Base-by-base conservation (phyloP, 192 early-diverging fungal species). In the Gorgonomyces haynaldii region DNA sequence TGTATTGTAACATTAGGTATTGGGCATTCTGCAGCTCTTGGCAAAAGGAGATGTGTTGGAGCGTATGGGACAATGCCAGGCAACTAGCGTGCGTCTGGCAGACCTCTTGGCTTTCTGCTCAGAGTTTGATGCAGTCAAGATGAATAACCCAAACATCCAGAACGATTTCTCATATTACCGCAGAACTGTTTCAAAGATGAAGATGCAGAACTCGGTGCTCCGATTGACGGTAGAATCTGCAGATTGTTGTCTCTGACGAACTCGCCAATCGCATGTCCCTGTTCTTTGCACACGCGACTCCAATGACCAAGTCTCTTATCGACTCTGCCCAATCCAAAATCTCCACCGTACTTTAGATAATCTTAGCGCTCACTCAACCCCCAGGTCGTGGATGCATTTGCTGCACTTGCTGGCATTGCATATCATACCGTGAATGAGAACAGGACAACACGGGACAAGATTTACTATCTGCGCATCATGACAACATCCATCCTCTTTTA, bases 141-240 rank as follows among this genome's bases (percentile, higher is more conserved):
- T 87, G 80, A 67, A 61, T 52, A 84, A 79, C 32, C 77, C 83
- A 12, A 78, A 80, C 54, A 76, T 96, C 50, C 94, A 98, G 61
- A 98, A 98, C 64, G 94, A 98, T 53, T 91, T 98, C 58, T 91
- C 91, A 31, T 98, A 90, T 58, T 98, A 98, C 53, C 84, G 91
- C 31, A 75, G 94, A 42, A 86, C 89, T 39, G 65, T 91, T 21
- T 76, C 78, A 26, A 81, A 88, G 32, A 88, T 86, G 53, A 69
- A 81, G 42, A 76, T 78, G 53, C 58, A 66, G 45, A 74, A 84
- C 50, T 74, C 68, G 30, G 5, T 31, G 12, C 30, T 16, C 7
- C 13, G 7, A 16, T 40, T 8, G 5, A 22, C 17, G 39, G 7
- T 40, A 40, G 17, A 12, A 40, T 22, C 7, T 31, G 29, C 24